Evolutionary conservation across 2,329 filamentous ascomycete genomes (phyloP).

Genomic region (Lachnellula subtilissima): DNA sequence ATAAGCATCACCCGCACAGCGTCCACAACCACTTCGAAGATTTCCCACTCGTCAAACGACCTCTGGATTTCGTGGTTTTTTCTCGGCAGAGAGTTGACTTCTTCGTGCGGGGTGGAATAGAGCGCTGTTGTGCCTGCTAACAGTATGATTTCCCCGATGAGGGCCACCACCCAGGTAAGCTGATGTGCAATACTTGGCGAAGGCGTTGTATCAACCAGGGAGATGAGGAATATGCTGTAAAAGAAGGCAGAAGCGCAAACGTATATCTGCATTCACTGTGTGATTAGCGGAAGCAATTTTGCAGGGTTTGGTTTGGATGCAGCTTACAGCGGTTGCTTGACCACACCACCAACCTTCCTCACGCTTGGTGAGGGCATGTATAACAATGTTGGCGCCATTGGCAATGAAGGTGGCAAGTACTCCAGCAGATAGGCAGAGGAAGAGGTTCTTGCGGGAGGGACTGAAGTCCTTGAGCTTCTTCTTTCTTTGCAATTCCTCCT

Average conservation of each 20-base stretch:
- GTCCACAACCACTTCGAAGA: constrained; percentile 61
- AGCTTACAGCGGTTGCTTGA: constrained; percentile 67
- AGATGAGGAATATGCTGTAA: constrained; percentile 80
- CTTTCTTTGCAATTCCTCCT: constrained; percentile 39
- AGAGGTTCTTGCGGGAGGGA: constrained; percentile 62
- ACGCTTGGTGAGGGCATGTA: constrained; percentile 65
- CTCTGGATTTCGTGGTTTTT: constrained; percentile 37
- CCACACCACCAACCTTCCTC: constrained; percentile 77
- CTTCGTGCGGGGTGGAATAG: constrained; percentile 63
- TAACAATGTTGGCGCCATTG: constrained; percentile 67
- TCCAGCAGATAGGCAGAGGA: constrained; percentile 68
- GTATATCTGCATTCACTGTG: constrained; percentile 61
- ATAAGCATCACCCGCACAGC: constrained; percentile 65
- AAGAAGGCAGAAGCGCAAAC: constrained; percentile 80
- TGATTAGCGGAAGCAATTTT: constrained; percentile 16
- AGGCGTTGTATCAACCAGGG: constrained; percentile 76
- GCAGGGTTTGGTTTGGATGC: constrained; percentile 1
- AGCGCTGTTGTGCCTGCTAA: constrained; percentile 63
- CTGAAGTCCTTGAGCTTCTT: constrained; percentile 51
- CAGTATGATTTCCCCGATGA: constrained; percentile 70
- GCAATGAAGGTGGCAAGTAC: constrained; percentile 70
- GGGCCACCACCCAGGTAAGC: constrained; percentile 68
- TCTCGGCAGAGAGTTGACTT: constrained; percentile 39
- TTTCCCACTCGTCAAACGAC: constrained; percentile 49
- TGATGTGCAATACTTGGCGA: constrained; percentile 78